Evolutionary conservation across 2,329 filamentous ascomycete genomes (phyloP), one percentile per base, ranked within the genome.

Genomic region (Fusarium sp.): DNA sequence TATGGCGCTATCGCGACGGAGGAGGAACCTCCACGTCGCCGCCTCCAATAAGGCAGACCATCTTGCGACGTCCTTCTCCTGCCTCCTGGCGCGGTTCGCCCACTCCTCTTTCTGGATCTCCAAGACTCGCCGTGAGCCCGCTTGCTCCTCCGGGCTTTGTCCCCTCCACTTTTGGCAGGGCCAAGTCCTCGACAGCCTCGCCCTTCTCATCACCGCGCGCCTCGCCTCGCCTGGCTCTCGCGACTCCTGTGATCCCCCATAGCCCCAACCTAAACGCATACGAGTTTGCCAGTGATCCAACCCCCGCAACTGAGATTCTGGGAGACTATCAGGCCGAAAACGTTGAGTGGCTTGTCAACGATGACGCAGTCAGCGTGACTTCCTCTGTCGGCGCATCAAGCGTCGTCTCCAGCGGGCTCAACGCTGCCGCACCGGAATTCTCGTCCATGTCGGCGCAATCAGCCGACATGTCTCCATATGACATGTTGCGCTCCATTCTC

Each of bases 281-380:
- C 84, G 95, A 98, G 83, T 98, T 98, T 84, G 90, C 91, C 58
- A 96, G 91, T 80, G 95, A 98, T 79, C 89, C 92, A 22, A 94
- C 91, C 58, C 93, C 94, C 8, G 91, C 93, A 20, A 92, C 92
- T 52, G 95, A 98, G 79, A 94, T 94, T 69, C 96, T 97, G 80
- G 95, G 95, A 66, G 95, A 98, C 78, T 93, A 95, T 80, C 95
- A 96, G 76, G 94, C 93, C 72, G 96, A 98, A 82, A 98, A 97
- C 78, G 95, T 99, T 62, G 96, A 98, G 83, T 98, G 96, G 97
- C 89, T 98, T 54, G 94, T 98, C 76, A 97, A 97, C 81, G 95
- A 98, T 82, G 93, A 94, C 78, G 91, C 90, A 63, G 93, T 92
- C 78, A 95, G 93, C 76, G 90, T 95, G 67, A 92, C 94, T 27